Evolutionary conservation across 371 early-diverging fungal species (phyloP).

Genomic region (Chytridium lagenaria): DNA sequence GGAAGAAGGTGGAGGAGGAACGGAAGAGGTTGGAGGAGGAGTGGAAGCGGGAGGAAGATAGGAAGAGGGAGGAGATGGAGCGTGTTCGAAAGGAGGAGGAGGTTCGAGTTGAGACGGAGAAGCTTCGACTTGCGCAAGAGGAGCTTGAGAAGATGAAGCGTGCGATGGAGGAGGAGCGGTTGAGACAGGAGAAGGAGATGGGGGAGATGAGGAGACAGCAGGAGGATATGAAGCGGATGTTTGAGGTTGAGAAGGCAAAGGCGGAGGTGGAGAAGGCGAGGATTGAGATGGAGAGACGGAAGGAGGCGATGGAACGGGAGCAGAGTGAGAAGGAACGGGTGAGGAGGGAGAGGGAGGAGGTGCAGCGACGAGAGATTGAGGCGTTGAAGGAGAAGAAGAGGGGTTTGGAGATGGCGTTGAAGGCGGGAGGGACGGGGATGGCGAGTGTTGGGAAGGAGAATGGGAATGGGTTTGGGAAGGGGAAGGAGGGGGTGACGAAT

Average conservation of each 20-base stretch:
- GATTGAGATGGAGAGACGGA: not conserved
- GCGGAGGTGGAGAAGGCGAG: not conserved
- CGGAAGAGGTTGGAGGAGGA: not conserved
- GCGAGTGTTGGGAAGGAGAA: too few relatives aligned
- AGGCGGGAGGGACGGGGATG: too few relatives aligned
- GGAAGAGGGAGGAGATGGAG: not conserved
- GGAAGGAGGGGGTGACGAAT: too few relatives aligned
- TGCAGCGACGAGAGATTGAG: not conserved
- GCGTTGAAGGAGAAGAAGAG: not conserved
- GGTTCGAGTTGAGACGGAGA: not conserved
- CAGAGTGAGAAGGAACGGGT: not conserved
- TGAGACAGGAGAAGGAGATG: not conserved
- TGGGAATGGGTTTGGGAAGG: too few relatives aligned
- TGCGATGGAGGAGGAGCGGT: not conserved
- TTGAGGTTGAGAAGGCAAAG: constrained; percentile 1
- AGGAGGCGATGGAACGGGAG: not conserved
- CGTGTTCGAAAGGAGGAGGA: not conserved
- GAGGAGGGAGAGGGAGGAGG: constrained; percentile 9
- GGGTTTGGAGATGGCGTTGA: not conserved
- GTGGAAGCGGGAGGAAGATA: not conserved
- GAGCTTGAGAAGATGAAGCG: constrained; percentile 6
- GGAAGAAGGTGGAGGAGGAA: not conserved
- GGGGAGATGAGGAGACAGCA: constrained; percentile 2
- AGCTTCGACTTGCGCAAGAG: not conserved
- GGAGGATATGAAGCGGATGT: constrained; percentile 1